A percentile compares a stretch with the other conserved stretches of the same genome.
phyloP scores from a whole-genome alignment of 1,284 basidiomycete genomes.

The Ustilago curta region DNA sequence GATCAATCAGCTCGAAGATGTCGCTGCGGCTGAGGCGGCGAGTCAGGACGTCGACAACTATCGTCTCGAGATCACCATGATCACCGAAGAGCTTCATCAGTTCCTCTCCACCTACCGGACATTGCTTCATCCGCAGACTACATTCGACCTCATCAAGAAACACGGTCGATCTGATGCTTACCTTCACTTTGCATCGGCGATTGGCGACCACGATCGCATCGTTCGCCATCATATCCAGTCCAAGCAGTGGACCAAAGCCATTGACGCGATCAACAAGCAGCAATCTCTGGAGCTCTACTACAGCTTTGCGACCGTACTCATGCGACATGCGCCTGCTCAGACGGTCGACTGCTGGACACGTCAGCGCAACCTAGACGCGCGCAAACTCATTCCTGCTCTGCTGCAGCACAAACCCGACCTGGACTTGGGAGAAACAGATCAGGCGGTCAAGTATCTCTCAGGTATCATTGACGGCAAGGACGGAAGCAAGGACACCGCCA shows the following conservation, averaged over 20 bases:
- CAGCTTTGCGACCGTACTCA: conserved; percentile 86
- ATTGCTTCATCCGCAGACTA: conserved; percentile 84
- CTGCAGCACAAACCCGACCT: conserved; percentile 77
- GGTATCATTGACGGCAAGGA: conserved; percentile 84
- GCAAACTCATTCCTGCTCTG: conserved; percentile 88
- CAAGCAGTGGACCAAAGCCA: conserved; percentile 90
- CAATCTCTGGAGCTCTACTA: conserved; percentile 89
- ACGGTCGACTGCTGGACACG: conserved; percentile 93
- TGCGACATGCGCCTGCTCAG: conserved; percentile 85
- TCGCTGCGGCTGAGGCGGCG: conserved; percentile 79
- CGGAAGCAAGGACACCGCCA: conserved; percentile 82
- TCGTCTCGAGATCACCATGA: conserved; percentile 80
- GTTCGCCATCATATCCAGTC: conserved; percentile 93
- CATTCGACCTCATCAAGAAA: conserved; percentile 90
- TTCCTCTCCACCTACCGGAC: conserved; percentile 83
- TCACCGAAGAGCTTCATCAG: conserved; percentile 91
- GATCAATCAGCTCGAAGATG: conserved; percentile 94
- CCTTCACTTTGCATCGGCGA: conserved; percentile 84
- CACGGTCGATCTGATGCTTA: conserved; percentile 94
- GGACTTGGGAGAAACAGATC: conserved; percentile 73
- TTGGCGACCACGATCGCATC: conserved; percentile 85
- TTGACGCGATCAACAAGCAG: conserved; percentile 83
- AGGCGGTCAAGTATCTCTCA: conserved; percentile 85
- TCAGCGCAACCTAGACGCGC: conserved; percentile 81
- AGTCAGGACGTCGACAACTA: conserved; percentile 89